Base-by-base conservation (phyloP, 1,284 basidiomycete genomes). In the Cryptococcus sp. region DNA sequence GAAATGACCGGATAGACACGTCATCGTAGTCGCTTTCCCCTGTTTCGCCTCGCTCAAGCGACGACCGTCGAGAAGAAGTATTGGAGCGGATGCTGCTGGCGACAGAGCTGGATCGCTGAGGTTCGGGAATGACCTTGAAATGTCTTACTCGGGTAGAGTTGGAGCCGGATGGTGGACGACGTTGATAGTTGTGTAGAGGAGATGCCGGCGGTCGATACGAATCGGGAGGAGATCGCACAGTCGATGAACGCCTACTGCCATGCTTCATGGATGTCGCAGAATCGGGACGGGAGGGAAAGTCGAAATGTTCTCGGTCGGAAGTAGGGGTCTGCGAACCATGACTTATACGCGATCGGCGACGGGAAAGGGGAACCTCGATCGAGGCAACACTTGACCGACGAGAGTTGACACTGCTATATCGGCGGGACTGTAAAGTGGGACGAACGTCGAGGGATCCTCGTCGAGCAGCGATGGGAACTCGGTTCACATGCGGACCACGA, bases 401-500 rank as follows among this genome's bases (percentile, higher is more conserved):
- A 4, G 69, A 73, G 53, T 72, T 74, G 34, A 72, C 65, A 11
- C 72, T 73, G 43, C 68, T 69, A 2, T 70, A 71, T 5, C 71
- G 63, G 24, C 68, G 65, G 5, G 68, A 72, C 45, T 62, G 60
- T 40, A 71, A 25, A 1, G 52, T 47, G 1, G 68, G 67, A 24
- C 72, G 59, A 22, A 55, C 60, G 37, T 71, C 65, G 4, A 60
- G 52, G 4, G 66, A 68, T 1, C 63, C 55, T 16, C 70, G 50
- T 6, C 63, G 52, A 0, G 65, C 62, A 3, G 51, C 50, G 21
- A 34, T 32, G 28, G 51, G 52, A n/a, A 59, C 51, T 21, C 65
- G 54, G 21, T 54, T 57, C 32, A 58, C 56, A 31, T 63, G 60
- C 1, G 60, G 54, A 3, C 54, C 39, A 16, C 66, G 53, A 2